Base-by-base conservation (phyloP, 768 basidiomycete genomes). In the Leccinum subgranulosum region DNA sequence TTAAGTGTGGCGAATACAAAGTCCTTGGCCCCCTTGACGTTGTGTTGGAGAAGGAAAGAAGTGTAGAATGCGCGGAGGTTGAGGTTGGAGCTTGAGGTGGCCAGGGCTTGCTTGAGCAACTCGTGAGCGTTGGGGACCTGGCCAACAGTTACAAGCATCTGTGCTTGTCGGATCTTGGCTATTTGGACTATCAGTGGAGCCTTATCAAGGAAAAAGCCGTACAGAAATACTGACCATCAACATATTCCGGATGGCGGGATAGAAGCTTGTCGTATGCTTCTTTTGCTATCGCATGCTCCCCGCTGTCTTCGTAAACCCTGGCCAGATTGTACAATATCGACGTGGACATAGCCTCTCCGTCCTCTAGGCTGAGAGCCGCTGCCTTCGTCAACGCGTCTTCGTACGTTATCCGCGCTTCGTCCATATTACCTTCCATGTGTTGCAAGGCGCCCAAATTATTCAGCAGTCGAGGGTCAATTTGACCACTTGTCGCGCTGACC, bases 141-240 rank as follows among this genome's bases (percentile, higher is more conserved):
- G 56, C 89, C 91, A 17, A 87, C 66, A 27, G 79, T 77, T 1
- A 85, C 78, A 0, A 88, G 79, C 81, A 98, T 87, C 17, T 89
- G 83, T 0, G 95, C 92, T 60, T 92, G 88, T 25, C 96, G 88
- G 46, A 96, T 84, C 77, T 98, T 98, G 62, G 95, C 96, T 98
- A 65, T 45, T 52, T 46, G 43, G 43, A 12, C 5, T 6, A 43
- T 72, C 29, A 71, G 58, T 39, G 14, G 6, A 17, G 4, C 6
- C 41, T 43, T n/a, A 31, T 43, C 10, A 14, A 54, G 34, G 36
- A 45, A 28, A 7, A 21, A 7, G 41, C 28, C 8, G 0, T 19
- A 52, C 48, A n/a, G 31, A 36, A 51, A 53, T 33, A 76, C 88
- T 49, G 63, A 96, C 95, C 96, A 69, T 98, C 96, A 23, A 94